These are phyloP conservation scores for Claviceps africana DNA, from an alignment of 2,329 filamentous ascomycete genomes.

Conservation along the genomic window DNA sequence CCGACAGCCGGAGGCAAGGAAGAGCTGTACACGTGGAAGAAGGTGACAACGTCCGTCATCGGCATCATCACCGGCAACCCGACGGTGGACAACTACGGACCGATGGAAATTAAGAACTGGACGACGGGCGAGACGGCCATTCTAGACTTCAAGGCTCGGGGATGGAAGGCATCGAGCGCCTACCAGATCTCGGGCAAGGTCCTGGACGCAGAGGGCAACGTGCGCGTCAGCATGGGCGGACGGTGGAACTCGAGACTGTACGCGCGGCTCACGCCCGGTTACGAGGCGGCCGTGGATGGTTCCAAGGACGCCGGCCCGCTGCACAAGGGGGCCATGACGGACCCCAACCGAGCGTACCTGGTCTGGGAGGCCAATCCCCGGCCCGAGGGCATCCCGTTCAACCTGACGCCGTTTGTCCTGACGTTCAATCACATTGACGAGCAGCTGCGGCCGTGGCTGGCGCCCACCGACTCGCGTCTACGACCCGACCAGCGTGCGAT, in stretches of 20 bases:
- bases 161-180: slow-evolving; percentile 88
- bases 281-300: slow-evolving; percentile 58
- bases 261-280: slow-evolving; percentile 81
- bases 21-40: slow-evolving; percentile 97
- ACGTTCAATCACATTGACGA: slow-evolving; percentile 88
- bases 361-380: slow-evolving; percentile 84
- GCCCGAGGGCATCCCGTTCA: slow-evolving; percentile 81
- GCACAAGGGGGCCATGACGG: slow-evolving; percentile 40
- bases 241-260: slow-evolving; percentile 98
- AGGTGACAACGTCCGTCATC: slow-evolving; percentile 93
- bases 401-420: slow-evolving; percentile 88
- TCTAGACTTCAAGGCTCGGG: slow-evolving; percentile 86
- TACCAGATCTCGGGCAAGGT: slow-evolving; percentile 83
- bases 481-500: slow-evolving; percentile 92
- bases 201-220: slow-evolving; percentile 61
- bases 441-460: slow-evolving; percentile 59
- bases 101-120: slow-evolving; percentile 96
- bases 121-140: slow-evolving; percentile 83
- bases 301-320: slow-evolving; percentile 25
- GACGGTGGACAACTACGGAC: slow-evolving; percentile 92
- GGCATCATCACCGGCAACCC: slow-evolving; percentile 96
- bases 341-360: slow-evolving; percentile 65
- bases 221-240: slow-evolving; percentile 79
- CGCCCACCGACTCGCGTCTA: slow-evolving; percentile 86
- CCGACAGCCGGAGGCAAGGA: slow-evolving; percentile 61